These are phyloP conservation scores for Plantago elongata DNA, from an alignment of 257 asterid genomes.

Conservation along the genomic window DNA sequence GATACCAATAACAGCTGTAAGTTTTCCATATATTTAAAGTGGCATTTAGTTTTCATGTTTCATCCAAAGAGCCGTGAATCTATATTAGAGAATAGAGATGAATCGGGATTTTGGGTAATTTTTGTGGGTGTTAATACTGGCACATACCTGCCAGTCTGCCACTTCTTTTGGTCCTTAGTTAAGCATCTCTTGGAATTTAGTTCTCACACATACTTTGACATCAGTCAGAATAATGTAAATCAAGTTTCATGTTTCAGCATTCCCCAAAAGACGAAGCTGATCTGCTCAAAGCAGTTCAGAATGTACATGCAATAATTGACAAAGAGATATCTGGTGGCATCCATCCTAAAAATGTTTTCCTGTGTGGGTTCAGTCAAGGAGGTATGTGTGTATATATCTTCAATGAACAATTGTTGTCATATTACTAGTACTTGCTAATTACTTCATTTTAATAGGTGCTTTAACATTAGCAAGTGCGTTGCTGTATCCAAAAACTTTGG, in stretches of 20 bases:
- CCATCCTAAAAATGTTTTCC: constrained; percentile 60
- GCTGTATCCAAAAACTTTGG: constrained; percentile 77
- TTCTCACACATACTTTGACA: background rate
- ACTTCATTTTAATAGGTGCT: constrained; percentile 51
- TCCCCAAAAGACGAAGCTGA: constrained; percentile 74
- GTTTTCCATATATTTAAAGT: background rate
- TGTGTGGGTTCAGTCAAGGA: constrained; percentile 99
- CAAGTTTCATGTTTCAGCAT: constrained; percentile 38
- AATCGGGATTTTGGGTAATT: background rate
- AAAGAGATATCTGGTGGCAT: constrained; percentile 78
- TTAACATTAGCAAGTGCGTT: constrained; percentile 89
- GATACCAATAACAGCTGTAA: background rate
- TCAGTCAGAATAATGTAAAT: constrained; percentile 1
- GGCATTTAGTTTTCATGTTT: constrained; percentile 14
- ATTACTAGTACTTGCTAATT: constrained; percentile 12
- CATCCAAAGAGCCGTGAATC: background rate
- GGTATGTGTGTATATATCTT: constrained; percentile 34
- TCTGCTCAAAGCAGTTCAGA: constrained; percentile 72
- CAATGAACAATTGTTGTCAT: background rate
- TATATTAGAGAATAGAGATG: constrained; percentile 2
- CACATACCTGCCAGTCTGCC: constrained; percentile 14
- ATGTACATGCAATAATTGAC: constrained; percentile 76
- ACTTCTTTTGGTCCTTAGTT: background rate
- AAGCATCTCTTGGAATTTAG: constrained; percentile 9
- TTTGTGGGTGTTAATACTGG: constrained; percentile 1